Percentiles rank a stretch among this genome's conserved stretches.
Evolutionary conservation across 129 eudicot genomes (phyloP).

Genomic region (Flaveria sonorensis): DNA sequence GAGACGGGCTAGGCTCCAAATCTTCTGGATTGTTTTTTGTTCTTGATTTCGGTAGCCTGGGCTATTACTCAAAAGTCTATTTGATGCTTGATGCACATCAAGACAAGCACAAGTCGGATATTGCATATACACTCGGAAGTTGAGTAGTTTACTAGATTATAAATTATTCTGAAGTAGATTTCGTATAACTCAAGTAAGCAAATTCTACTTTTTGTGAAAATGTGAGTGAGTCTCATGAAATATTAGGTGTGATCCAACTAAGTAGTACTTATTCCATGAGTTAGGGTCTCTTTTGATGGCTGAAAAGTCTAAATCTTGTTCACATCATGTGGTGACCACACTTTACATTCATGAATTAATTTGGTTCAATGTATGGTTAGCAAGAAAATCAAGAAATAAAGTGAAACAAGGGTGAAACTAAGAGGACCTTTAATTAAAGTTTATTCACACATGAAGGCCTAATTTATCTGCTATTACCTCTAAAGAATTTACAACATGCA

Average conservation of each 20-base stretch:
- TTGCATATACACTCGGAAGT: no score
- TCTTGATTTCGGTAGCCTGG: no score
- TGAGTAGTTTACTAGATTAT: no score
- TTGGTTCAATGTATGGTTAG: not conserved
- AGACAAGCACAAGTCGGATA: no score
- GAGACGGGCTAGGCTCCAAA: no score
- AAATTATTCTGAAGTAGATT: not conserved
- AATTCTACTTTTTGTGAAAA: not conserved
- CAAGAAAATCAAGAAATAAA: not conserved
- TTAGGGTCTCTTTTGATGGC: not conserved
- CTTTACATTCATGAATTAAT: not conserved
- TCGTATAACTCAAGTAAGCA: not conserved
- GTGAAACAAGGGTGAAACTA: not conserved
- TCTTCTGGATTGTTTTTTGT: no score
- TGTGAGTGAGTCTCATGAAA: not conserved
- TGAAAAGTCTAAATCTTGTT: not conserved
- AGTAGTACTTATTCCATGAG: not conserved
- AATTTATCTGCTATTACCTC: conserved; percentile 2
- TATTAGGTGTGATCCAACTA: not conserved
- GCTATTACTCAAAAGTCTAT: no score
- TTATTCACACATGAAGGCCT: not conserved
- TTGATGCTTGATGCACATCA: no score
- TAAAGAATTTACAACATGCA: not conserved
- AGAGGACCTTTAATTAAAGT: not conserved
- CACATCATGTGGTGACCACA: not conserved